Conservation (phyloP, 2,329 filamentous ascomycete genomes). For the Cladosporium phlei region DNA sequence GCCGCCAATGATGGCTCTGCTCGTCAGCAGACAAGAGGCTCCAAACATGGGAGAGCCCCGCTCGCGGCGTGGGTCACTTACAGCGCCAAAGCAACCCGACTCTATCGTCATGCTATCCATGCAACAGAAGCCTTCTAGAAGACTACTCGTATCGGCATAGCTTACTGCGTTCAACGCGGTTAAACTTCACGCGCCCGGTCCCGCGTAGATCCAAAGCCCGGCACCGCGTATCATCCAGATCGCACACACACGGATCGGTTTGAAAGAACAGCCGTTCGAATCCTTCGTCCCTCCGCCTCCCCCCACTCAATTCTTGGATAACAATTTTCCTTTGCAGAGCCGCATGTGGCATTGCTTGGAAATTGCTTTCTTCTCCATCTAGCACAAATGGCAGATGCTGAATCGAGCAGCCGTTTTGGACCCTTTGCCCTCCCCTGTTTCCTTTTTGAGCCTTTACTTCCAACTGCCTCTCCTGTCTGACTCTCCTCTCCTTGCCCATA, state of each 20-base stretch:
- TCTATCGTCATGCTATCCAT: too few species aligned
- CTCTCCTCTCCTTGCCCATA: neutral
- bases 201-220: constrained; percentile 1
- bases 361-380: constrained; percentile 1
- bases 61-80: neutral
- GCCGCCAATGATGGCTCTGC: constrained; percentile 4
- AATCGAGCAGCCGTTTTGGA: neutral
- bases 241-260: constrained; percentile 2
- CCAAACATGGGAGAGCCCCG: too few species aligned
- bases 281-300: neutral
- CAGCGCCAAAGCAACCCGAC: neutral
- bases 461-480: neutral
- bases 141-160: neutral
- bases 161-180: neutral
- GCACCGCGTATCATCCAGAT: constrained; percentile 9
- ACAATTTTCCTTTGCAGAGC: constrained; percentile 1
- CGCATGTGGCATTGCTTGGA: neutral
- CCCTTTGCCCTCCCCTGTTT: neutral
- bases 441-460: neutral
- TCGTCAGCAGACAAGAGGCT: constrained; percentile 11
- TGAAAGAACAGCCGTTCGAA: constrained; percentile 10
- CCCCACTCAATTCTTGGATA: constrained; percentile 1
- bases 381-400: too few species aligned
- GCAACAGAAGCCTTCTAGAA: constrained; percentile 13
- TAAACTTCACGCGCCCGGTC: neutral